Evolutionary conservation across 2,329 filamentous ascomycete genomes (phyloP).

Genomic region (Chrysoporthe cubensis): DNA sequence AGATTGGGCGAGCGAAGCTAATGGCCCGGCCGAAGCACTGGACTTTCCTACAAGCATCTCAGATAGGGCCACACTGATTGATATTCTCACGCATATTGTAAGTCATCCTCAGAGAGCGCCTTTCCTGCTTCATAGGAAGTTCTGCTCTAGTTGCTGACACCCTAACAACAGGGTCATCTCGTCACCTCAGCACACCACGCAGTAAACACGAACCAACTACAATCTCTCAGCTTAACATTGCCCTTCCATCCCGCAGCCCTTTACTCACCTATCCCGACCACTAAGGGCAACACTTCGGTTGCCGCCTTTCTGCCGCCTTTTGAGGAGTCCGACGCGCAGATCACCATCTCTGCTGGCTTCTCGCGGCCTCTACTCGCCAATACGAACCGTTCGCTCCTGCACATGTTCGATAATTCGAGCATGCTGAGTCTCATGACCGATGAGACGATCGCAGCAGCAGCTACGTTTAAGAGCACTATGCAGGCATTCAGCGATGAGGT

Average conservation of each 20-base stretch:
- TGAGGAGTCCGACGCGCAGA: conserved; percentile 40
- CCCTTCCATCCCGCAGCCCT: conserved; percentile 48
- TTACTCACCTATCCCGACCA: conserved; percentile 43
- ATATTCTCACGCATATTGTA: conserved; percentile 45
- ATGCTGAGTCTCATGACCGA: conserved; percentile 41
- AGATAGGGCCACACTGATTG: conserved; percentile 39
- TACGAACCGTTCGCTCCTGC: conserved; percentile 42
- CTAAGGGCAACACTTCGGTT: conserved; percentile 43
- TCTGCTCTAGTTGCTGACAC: too few species aligned
- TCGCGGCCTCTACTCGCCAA: conserved; percentile 44
- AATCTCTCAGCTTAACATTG: conserved; percentile 41
- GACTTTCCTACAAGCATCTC: conserved; percentile 45
- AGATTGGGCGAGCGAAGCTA: conserved; percentile 49
- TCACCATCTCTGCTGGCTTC: conserved; percentile 44
- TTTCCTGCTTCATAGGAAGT: not conserved
- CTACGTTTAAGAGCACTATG: conserved; percentile 43
- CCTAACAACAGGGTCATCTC: conserved; percentile 38
- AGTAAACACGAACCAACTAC: conserved; percentile 47
- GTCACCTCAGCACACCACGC: conserved; percentile 45
- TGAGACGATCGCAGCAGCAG: conserved; percentile 39
- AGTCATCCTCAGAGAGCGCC: not conserved
- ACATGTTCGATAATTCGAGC: conserved; percentile 45
- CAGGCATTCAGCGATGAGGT: conserved; percentile 42
- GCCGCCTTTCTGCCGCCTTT: conserved; percentile 41
- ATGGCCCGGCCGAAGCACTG: conserved; percentile 39